Conservation (phyloP, 306 rosid species). For the Crotalaria pallida region DNA sequence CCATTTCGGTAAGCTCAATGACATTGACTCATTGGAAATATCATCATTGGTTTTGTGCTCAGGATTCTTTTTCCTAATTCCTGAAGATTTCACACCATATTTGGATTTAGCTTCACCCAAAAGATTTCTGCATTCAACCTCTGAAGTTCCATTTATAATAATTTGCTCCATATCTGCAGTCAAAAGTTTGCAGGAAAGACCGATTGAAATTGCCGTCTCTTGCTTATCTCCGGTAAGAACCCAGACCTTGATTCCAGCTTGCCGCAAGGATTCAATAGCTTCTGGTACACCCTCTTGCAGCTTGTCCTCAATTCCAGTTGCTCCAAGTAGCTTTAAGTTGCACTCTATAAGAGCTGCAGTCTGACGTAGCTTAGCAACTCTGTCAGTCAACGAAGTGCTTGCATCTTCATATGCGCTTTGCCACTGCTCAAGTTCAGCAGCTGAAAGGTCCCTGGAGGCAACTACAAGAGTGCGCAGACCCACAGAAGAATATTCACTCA, state of each 20-base stretch:
- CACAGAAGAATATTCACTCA: conserved; percentile 65
- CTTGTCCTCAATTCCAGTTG: conserved; percentile 95
- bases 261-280: conserved; percentile 82
- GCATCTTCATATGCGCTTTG: conserved; percentile 82
- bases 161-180: conserved; percentile 72
- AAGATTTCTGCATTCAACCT: conserved; percentile 66
- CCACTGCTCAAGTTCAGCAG: conserved; percentile 78
- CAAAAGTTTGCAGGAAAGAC: conserved; percentile 85
- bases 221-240: conserved; percentile 99
- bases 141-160: conserved; percentile 72
- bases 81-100: conserved; percentile 50
- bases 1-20: conserved; percentile 38
- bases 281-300: conserved; percentile 97
- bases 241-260: conserved; percentile 99
- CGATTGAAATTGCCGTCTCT: conserved; percentile 97
- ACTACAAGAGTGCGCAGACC: conserved; percentile 94
- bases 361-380: conserved; percentile 67
- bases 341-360: conserved; percentile 74
- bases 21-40: conserved; percentile 32
- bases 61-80: conserved; percentile 18
- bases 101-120: conserved; percentile 61
- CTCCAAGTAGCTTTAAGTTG: conserved; percentile 79
- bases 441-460: conserved; percentile 72
- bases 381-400: conserved; percentile 79
- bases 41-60: conserved; percentile 34